Conservation (phyloP, 1,284 basidiomycete species). For the Austropuccinia psidii region DNA sequence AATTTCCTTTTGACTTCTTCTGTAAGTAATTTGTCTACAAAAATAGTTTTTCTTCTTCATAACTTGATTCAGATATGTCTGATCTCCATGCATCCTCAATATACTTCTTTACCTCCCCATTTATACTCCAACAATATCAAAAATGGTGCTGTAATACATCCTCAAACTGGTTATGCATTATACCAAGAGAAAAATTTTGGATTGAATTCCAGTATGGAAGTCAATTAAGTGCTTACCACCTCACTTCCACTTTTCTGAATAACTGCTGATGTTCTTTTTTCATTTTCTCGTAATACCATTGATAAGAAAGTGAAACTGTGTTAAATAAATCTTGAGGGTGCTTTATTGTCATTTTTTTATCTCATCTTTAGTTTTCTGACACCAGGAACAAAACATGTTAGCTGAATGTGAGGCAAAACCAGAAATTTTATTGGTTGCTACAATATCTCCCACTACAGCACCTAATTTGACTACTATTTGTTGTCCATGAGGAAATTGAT, state of each 20-base stretch:
- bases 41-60: no score
- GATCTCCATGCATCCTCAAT: no score
- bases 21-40: no score
- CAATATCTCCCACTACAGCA: not conserved
- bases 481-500: not conserved
- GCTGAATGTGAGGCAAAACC: conserved; percentile 8
- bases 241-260: not conserved
- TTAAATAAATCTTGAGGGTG: no score
- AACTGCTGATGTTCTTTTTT: not conserved
- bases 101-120: no score
- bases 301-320: no score
- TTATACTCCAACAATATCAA: not conserved
- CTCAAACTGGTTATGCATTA: conserved; percentile 16
- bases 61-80: no score
- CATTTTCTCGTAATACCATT: not conserved
- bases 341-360: no score
- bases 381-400: not conserved
- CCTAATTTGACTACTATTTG: not conserved
- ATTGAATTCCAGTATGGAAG: not conserved
- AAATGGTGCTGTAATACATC: not conserved
- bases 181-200: not conserved
- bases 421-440: not conserved
- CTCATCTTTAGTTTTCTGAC: not conserved
- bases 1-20: no score
- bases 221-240: not conserved